Evolutionary conservation across 2,329 filamentous ascomycete genomes (phyloP).

Genomic region (Epichloe typhina): DNA sequence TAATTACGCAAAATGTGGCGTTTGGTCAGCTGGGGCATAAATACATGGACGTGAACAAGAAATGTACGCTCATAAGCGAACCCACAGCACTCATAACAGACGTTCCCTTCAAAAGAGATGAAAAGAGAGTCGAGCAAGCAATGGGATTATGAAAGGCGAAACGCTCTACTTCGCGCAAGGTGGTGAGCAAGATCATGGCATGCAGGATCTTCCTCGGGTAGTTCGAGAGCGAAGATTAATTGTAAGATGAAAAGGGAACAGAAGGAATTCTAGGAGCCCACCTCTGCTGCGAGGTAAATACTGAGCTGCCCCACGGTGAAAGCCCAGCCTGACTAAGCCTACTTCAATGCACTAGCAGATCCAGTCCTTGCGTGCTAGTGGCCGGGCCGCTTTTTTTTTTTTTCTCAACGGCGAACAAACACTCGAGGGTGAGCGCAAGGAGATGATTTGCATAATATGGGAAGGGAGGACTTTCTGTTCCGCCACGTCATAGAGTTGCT

Average conservation of each 20-base stretch:
- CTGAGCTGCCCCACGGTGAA: not conserved
- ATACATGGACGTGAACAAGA: not conserved
- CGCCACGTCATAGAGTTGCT: too few species aligned
- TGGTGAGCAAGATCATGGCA: slow-evolving; percentile 28
- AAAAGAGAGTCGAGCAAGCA: slow-evolving; percentile 25
- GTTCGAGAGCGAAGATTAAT: slow-evolving; percentile 26
- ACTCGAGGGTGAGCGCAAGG: too few species aligned
- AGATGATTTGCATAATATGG: too few species aligned
- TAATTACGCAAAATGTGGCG: not conserved
- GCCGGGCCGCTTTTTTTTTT: not conserved
- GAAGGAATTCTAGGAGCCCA: slow-evolving; percentile 1
- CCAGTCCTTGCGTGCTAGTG: not conserved
- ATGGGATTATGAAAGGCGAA: slow-evolving; percentile 48
- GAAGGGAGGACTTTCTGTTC: too few species aligned
- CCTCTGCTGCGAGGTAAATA: not conserved
- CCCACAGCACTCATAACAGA: slow-evolving; percentile 33
- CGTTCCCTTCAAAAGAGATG: slow-evolving; percentile 9
- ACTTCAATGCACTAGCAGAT: not conserved
- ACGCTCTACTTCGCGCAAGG: slow-evolving; percentile 40
- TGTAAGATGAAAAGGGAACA: slow-evolving; percentile 35
- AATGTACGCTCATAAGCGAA: slow-evolving; percentile 52
- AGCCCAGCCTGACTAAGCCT: not conserved
- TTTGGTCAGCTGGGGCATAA: not conserved
- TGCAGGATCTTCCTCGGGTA: slow-evolving; percentile 18
- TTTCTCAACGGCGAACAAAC: too few species aligned